Evolutionary conservation across 331 rosid genomes (phyloP).

Genomic region (Phaseolus coccineus): DNA sequence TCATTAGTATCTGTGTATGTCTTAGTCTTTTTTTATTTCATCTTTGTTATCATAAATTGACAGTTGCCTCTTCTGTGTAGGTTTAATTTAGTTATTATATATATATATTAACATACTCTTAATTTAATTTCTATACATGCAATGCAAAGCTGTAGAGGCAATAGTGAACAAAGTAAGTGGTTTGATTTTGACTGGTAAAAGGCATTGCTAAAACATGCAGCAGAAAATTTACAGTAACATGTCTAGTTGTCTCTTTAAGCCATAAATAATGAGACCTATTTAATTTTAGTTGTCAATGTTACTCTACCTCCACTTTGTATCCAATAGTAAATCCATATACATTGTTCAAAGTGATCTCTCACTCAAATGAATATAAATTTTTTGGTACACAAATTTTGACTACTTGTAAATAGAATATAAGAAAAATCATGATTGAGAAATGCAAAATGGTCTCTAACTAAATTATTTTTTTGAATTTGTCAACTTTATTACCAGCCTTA

Average conservation of each 20-base stretch:
- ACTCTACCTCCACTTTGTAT: background rate
- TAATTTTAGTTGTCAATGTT: background rate
- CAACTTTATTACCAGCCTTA: background rate
- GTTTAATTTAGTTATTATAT: no score
- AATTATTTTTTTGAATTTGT: background rate
- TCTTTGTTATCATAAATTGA: no score
- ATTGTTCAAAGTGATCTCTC: background rate
- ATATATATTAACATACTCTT: no score
- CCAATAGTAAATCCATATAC: background rate
- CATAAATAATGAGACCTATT: background rate
- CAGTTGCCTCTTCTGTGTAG: no score
- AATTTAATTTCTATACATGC: no score
- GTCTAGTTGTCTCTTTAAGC: background rate
- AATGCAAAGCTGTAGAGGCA: background rate
- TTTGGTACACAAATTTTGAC: no score
- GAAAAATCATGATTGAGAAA: background rate
- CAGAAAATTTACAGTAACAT: background rate
- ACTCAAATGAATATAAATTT: no score
- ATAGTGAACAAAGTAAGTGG: background rate
- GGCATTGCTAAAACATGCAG: background rate
- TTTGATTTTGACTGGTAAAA: background rate
- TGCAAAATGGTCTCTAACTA: background rate
- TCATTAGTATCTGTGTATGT: no score
- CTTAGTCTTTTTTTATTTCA: no score
- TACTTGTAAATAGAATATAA: no score